These are phyloP conservation scores for Cyathus striatus DNA, from an alignment of 768 basidiomycete genomes.

Conservation along the genomic window DNA sequence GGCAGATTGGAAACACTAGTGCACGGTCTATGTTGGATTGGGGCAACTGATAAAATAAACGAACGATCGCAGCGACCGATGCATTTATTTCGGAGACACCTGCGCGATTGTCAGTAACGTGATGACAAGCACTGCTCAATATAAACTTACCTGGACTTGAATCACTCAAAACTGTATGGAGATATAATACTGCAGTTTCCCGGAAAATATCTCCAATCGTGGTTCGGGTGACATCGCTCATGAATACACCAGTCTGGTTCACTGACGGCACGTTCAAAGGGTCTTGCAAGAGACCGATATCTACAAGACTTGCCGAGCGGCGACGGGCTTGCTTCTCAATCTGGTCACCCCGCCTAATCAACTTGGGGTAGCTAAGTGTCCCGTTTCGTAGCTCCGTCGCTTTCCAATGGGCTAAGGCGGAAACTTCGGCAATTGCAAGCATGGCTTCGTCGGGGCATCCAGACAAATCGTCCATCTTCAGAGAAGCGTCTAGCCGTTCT, in stretches of 20 bases:
- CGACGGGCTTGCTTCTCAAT: conserved; percentile 64
- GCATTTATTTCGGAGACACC: conserved; percentile 68
- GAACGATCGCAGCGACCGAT: conserved; percentile 51
- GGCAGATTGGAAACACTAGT: conserved; percentile 67
- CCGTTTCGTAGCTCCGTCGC: conserved; percentile 55
- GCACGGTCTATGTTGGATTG: conserved; percentile 60
- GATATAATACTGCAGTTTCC: conserved; percentile 61
- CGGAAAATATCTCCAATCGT: conserved; percentile 54
- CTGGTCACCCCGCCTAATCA: conserved; percentile 65
- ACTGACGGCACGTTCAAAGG: conserved; percentile 21
- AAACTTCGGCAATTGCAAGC: conserved; percentile 70
- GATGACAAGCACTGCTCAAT: conserved; percentile 6
- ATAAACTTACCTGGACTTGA: conserved; percentile 60
- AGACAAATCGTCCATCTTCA: conserved; percentile 63
- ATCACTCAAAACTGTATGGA: conserved; percentile 68
- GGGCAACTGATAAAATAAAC: conserved; percentile 47
- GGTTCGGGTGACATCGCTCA: conserved; percentile 40
- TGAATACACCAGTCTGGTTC: conserved; percentile 16
- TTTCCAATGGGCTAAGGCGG: conserved; percentile 76
- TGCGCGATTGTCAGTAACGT: too few species aligned
- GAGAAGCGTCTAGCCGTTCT: too few species aligned
- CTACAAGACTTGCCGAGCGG: conserved; percentile 25
- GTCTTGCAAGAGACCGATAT: conserved; percentile 23
- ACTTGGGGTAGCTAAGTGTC: conserved; percentile 67
- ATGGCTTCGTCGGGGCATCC: conserved; percentile 80